A percentile compares a stretch with the other conserved stretches of the same genome.
phyloP scores from a whole-genome alignment of 1,284 basidiomycete genomes.

The Ustilago xerochloae region DNA sequence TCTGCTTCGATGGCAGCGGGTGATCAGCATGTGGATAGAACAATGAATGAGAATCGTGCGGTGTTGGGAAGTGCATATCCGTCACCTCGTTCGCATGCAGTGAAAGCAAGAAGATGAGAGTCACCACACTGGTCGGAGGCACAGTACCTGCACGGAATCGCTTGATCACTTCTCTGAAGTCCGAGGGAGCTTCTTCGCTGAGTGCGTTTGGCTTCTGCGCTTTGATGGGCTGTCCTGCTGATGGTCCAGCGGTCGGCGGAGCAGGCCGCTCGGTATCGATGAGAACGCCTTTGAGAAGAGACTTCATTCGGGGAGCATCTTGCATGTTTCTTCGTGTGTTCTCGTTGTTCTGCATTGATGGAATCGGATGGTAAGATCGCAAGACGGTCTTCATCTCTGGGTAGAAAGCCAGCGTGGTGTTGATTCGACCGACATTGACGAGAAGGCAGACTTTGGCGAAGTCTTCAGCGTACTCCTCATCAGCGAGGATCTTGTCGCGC shows the following conservation, averaged over 20 bases:
- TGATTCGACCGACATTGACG: constrained; percentile 91
- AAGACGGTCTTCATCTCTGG: constrained; percentile 83
- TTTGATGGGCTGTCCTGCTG: constrained; percentile 43
- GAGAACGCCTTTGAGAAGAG: constrained; percentile 79
- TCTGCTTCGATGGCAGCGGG: constrained; percentile 54
- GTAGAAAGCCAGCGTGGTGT: constrained; percentile 86
- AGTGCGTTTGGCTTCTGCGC: constrained; percentile 43
- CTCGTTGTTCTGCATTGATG: constrained; percentile 76
- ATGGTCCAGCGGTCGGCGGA: constrained; percentile 53
- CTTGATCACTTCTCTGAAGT: constrained; percentile 59
- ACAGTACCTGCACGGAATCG: constrained; percentile 41
- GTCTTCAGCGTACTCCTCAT: constrained; percentile 81
- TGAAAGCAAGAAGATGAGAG: constrained; percentile 62
- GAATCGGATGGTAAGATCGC: constrained; percentile 83
- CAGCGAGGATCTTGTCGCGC: constrained; percentile 84
- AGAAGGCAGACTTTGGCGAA: constrained; percentile 82
- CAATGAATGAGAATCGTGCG: constrained; percentile 60
- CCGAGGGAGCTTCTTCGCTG: constrained; percentile 59
- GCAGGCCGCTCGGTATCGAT: constrained; percentile 75
- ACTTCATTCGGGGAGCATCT: constrained; percentile 83
- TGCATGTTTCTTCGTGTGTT: constrained; percentile 78
- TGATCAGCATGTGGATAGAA: constrained; percentile 63
- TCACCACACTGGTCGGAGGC: constrained; percentile 63
- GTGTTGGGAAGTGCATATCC: constrained; percentile 56
- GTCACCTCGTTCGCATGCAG: constrained; percentile 56